Evolutionary conservation across 1,284 basidiomycete species (phyloP), one percentile per base, ranked within the genome.

Genomic region (Irpex sp.): DNA sequence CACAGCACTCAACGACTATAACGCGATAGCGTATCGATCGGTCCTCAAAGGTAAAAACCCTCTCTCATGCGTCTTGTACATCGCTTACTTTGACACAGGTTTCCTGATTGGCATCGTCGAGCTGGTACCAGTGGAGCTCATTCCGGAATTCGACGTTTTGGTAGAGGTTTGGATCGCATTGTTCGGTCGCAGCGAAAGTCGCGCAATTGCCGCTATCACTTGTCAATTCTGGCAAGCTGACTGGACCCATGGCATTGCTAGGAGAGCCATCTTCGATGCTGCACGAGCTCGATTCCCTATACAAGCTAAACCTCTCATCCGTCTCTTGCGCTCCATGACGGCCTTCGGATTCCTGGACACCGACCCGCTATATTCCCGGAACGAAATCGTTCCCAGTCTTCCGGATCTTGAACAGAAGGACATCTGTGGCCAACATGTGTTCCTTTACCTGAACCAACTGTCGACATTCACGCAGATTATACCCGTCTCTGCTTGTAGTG

Each of bases 241-340:
- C 69, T 89, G 85, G 82, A 76, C 81, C 31, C 76, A 81, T 61
- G 85, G 84, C 43, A 78, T 81, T 8, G 77, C 86, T 26, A 87
- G 91, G 43, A 82, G 89, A 35, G 90, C 89, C 39, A 84, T 94
- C 54, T 82, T 96, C 59, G 92, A 94, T 64, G 87, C 92, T 26
- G 86, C 91, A 6, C 83, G 89, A 4, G 83, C 89, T 9, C 84
- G 94, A 5, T 95, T 94, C 73, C 94, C 94, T 2, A 84, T 94
- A 37, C 87, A 92, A 63, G 82, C 89, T 67, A 80, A 81, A 50
- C 88, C 89, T 0, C 81, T 95, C 21, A 71, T 93, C 43, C 83
- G 85, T n/a, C 81, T 96, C 15, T 79, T 93, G 1, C 86, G 89
- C 8, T 81, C 93, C 0, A 86, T 95, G 80, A 87, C 89, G 1